phyloP scores from a whole-genome alignment of 345 rosid genomes.

The Euphorbia peplus region DNA sequence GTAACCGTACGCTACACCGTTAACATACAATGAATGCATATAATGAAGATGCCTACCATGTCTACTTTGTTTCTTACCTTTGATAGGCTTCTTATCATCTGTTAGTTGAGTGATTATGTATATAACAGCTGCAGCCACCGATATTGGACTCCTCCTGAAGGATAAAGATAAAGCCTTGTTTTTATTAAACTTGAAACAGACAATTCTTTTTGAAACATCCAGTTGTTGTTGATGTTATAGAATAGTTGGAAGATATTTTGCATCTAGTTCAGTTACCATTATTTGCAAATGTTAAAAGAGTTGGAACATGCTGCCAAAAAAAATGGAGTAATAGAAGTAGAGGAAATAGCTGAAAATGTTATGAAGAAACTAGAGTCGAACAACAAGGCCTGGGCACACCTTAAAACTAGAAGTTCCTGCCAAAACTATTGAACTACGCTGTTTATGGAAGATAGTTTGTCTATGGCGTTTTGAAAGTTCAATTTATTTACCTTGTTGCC shows the following conservation, averaged over 20 bases:
- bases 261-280: neutral
- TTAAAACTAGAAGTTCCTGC: too few relatives aligned
- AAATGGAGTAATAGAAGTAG: too few relatives aligned
- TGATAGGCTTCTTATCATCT: constrained; percentile 42
- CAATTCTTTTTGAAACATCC: neutral
- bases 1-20: constrained; percentile 9
- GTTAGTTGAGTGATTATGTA: constrained; percentile 47
- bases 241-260: neutral
- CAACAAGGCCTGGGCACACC: too few relatives aligned
- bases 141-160: constrained; percentile 60
- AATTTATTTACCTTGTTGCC: too few relatives aligned
- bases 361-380: too few relatives aligned
- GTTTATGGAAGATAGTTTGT: too few relatives aligned
- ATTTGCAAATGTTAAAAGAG: neutral
- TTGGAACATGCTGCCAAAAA: neutral
- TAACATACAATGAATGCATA: neutral
- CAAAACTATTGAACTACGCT: too few relatives aligned
- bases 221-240: neutral
- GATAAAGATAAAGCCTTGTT: constrained; percentile 10
- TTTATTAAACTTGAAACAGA: neutral
- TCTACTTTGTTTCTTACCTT: constrained; percentile 31
- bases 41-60: neutral
- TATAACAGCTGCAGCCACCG: constrained; percentile 52
- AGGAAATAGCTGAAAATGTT: too few relatives aligned
- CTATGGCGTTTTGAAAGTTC: too few relatives aligned